phyloP scores from a whole-genome alignment of 2,329 filamentous ascomycete species.

The Apiospora marii region DNA sequence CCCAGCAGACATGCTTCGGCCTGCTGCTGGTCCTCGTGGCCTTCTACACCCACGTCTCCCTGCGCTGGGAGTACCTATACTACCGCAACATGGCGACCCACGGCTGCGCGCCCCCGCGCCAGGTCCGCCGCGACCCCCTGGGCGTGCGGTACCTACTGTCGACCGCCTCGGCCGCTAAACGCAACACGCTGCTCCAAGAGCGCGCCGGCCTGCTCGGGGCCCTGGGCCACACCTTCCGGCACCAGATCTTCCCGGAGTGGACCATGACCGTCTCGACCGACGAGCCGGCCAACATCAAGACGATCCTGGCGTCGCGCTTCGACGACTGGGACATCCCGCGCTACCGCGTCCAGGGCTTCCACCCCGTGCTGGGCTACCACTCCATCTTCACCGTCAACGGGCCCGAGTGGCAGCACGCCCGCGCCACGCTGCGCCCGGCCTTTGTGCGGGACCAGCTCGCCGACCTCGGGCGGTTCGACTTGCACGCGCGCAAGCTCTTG shows the following conservation, averaged over 20 bases:
- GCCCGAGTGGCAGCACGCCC: conserved; percentile 58
- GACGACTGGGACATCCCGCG: conserved; percentile 58
- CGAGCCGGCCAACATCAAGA: conserved; percentile 35
- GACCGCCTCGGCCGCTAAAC: conserved; percentile 29
- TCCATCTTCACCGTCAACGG: conserved; percentile 66
- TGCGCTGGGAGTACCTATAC: conserved; percentile 1
- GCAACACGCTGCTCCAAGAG: conserved; percentile 33
- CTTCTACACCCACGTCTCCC: conserved; percentile 5
- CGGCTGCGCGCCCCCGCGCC: neutral
- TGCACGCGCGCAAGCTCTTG: conserved; percentile 69
- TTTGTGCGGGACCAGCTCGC: conserved; percentile 64
- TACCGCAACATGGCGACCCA: neutral
- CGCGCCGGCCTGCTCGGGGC: conserved; percentile 27
- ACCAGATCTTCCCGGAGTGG: conserved; percentile 35
- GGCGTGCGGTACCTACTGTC: conserved; percentile 38
- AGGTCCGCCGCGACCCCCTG: conserved; percentile 34
- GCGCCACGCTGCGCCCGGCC: conserved; percentile 60
- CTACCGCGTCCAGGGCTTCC: conserved; percentile 46
- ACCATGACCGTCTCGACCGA: conserved; percentile 33
- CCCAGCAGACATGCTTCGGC: neutral
- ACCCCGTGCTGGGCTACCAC: conserved; percentile 55
- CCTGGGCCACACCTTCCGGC: conserved; percentile 36
- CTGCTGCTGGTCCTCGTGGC: neutral
- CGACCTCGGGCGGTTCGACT: conserved; percentile 75
- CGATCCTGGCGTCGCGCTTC: conserved; percentile 32